phyloP scores from a whole-genome alignment of 78 protist genomes.

The Pigoraptor vietnamica region DNA sequence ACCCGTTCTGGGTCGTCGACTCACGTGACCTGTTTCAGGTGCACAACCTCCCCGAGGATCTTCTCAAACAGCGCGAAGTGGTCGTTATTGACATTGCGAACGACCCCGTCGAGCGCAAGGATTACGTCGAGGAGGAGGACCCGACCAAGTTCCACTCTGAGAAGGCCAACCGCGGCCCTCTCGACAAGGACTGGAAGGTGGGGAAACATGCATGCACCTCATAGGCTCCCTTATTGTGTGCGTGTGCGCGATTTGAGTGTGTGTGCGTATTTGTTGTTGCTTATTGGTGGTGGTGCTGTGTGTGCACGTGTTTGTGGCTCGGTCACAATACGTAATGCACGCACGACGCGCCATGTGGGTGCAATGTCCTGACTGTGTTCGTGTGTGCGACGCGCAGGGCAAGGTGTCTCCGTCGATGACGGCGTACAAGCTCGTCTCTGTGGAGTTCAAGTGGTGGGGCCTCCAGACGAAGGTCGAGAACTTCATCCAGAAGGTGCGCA shows the following conservation, averaged over 20 bases:
- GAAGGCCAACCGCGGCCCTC: constrained; percentile 75
- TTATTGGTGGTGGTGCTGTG: background rate
- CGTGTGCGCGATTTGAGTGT: background rate
- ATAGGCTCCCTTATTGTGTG: background rate
- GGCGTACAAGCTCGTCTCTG: constrained; percentile 66
- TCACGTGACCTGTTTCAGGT: too few relatives aligned
- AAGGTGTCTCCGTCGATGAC: constrained; percentile 48
- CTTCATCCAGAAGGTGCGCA: constrained; percentile 37
- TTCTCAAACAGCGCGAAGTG: constrained; percentile 28
- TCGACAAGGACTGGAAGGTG: constrained; percentile 46
- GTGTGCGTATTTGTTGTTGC: background rate
- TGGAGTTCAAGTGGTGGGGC: constrained; percentile 74
- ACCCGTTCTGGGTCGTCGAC: too few relatives aligned
- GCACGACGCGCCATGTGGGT: background rate
- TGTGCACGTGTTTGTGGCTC: too few relatives aligned
- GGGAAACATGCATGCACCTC: background rate
- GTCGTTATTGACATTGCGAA: constrained; percentile 67
- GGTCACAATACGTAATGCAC: too few relatives aligned
- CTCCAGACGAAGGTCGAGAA: constrained; percentile 66
- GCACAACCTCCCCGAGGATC: background rate
- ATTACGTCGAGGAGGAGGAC: constrained; percentile 70
- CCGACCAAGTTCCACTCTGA: constrained; percentile 50
- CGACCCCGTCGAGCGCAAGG: constrained; percentile 28
- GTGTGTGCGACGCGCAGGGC: background rate
- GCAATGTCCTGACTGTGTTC: background rate